Base-by-base conservation (phyloP, 176 grass and related monocot species). In the Stipa capillata region DNA sequence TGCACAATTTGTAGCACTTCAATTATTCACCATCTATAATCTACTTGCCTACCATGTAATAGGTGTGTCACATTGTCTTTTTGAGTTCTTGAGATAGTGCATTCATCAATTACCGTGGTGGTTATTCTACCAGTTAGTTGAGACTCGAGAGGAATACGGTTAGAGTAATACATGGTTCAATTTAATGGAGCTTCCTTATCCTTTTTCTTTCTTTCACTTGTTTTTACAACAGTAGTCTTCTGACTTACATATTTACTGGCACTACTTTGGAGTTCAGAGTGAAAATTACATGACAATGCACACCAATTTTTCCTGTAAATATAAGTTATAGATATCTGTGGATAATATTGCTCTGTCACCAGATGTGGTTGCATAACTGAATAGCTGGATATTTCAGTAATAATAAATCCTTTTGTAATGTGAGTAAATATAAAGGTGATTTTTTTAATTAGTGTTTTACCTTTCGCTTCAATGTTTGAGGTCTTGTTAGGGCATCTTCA, bases 391-490 rank as follows among this genome's bases (percentile, higher is more conserved):
- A 42, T 39, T 71, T 87, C 27, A 85, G 39, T 35, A 33, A 79
- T 60, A 35, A 49, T 52, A 28, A 0, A 28, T n/a, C 10, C 27
- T 48, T 53, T 84, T 56, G 32, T 73, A 21, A 43, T 82, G 14
- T 54, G 66, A 72, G 34, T 78, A 61, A 58, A 50, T 21, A 72
- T 36, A 8, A 62, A 41, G 6, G 45, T 66, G 9, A 20, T n/a
- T n/a, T 56, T 73, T 58, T 15, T 13, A 52, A 47, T 24, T 3
- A 37, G 35, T 60, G 3, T 59, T 53, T 60, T 33, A 21, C 17
- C 17, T 7, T 87, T 31, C 47, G 31, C 47, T 63, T 86, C 42
- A 77, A 44, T 36, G 6, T 77, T 78, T 72, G 7, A 71, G 50
- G 41, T 42, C 27, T 74, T 80, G 59, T 57, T 78, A 51, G 63